phyloP scores from a whole-genome alignment of 805 yeast species.

The Starmerella riodocensis region DNA sequence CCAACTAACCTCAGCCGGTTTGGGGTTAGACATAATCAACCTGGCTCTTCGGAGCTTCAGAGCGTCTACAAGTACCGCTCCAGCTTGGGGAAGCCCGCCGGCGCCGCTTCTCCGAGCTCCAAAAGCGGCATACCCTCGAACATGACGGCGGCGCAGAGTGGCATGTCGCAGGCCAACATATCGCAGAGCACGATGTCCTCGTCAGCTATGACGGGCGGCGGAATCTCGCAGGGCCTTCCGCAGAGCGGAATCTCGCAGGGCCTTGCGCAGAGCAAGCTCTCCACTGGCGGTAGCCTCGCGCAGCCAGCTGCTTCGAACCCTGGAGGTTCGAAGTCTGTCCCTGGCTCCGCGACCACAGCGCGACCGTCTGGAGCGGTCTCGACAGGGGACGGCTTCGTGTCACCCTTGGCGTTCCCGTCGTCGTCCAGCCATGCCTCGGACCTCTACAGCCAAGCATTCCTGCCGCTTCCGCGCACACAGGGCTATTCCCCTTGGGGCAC shows the following conservation, averaged over 20 bases:
- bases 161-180: too few relatives aligned
- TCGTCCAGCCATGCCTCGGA: constrained; percentile 14
- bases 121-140: not conserved
- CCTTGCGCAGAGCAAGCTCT: too few relatives aligned
- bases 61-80: constrained; percentile 10
- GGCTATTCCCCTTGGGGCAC: constrained; percentile 17
- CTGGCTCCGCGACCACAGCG: too few relatives aligned
- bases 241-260: too few relatives aligned
- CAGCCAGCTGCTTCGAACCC: too few relatives aligned
- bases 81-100: constrained; percentile 3
- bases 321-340: too few relatives aligned
- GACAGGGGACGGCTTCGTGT: constrained; percentile 4
- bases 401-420: constrained; percentile 8
- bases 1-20: constrained; percentile 15
- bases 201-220: too few relatives aligned
- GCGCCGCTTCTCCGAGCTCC: not conserved
- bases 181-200: too few relatives aligned
- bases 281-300: too few relatives aligned
- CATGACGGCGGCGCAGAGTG: not conserved
- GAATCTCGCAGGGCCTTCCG: too few relatives aligned
- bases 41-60: not conserved
- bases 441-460: constrained; percentile 21
- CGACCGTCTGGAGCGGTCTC: too few relatives aligned
- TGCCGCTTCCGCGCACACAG: constrained; percentile 14
- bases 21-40: constrained; percentile 10